Base-by-base conservation (phyloP, 768 basidiomycete species). In the Hygrophorus pudorinus region DNA sequence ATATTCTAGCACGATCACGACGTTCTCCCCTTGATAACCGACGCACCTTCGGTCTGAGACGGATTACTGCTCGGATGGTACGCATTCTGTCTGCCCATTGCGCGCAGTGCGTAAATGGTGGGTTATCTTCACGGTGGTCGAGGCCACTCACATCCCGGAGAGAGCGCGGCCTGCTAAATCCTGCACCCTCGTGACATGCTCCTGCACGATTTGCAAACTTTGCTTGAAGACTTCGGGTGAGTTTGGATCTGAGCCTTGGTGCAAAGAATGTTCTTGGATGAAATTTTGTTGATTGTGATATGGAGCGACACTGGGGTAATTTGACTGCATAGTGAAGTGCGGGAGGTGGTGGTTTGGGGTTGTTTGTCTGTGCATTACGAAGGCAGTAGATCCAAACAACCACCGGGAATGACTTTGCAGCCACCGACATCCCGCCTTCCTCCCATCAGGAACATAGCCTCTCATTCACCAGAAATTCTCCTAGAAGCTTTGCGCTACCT, bases 181-280 rank as follows among this genome's bases (percentile, higher is more conserved):
- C 48, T 76, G 73, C 1, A 81, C 59, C 10, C 71, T 59, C 2
- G 66, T 49, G 21, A 80, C 66, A 14, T 76, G 71, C 31, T 72
- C 68, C 43, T 71, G 67, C 0, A 70, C 63, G 12, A 70, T 42
- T 32, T 67, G 68, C 1, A 79, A 48, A 54, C 77, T 78, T 41
- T 75, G 72, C 48, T 75, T 78, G 65, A 85, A 79, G n/a, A 68
- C 45, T 20, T 74, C 76, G 12, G 76, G 73, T 17, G 79, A 76
- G 47, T 75, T 81, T 12, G 70, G 72, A 47, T 82, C 80, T 7
- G 59, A 45, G 21, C 61, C 60, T 55, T 64, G 62, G 36, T 61
- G 59, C 14, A 41, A 24, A 14, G 20, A 14, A 6, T 41, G 40
- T n/a, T 27, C 28, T 29, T 41, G 40, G 27, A 28, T 24, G 11